Conservation (phyloP, 169 alveolate genomes). For the Cytauxzoon felis region DNA sequence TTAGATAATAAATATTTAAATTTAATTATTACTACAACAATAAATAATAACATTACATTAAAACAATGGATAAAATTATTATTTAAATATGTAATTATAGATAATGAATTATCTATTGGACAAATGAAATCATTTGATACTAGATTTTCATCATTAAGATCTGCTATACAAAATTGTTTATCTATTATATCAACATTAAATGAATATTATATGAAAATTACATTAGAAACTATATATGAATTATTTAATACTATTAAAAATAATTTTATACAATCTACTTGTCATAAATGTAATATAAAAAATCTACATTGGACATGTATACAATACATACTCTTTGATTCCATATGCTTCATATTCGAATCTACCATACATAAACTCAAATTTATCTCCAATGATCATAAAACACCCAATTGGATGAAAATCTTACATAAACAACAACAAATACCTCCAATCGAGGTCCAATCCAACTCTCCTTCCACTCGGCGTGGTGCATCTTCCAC, state of each 20-base stretch:
- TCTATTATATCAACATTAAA: conserved; percentile 35
- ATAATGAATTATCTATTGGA: conserved; percentile 58
- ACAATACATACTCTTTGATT: conserved; percentile 54
- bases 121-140: conserved; percentile 55
- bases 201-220: conserved; percentile 37
- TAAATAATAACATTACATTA: too few relatives aligned
- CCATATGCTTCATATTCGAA: conserved; percentile 53
- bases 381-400: conserved; percentile 41
- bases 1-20: too few relatives aligned
- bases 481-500: too few relatives aligned
- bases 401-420: conserved; percentile 32
- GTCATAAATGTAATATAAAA: conserved; percentile 26
- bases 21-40: too few relatives aligned
- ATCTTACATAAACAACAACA: conserved; percentile 13
- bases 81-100: conserved; percentile 31
- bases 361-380: conserved; percentile 38
- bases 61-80: conserved; percentile 39
- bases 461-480: background rate
- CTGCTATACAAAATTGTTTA: conserved; percentile 36
- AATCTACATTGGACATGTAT: conserved; percentile 39
- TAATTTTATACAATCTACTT: conserved; percentile 19
- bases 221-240: conserved; percentile 41
- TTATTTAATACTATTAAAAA: conserved; percentile 21
- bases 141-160: conserved; percentile 58
- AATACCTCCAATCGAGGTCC: conserved; percentile 8